Evolutionary conservation across 331 rosid species (phyloP).

Genomic region (Cydonia oblonga): DNA sequence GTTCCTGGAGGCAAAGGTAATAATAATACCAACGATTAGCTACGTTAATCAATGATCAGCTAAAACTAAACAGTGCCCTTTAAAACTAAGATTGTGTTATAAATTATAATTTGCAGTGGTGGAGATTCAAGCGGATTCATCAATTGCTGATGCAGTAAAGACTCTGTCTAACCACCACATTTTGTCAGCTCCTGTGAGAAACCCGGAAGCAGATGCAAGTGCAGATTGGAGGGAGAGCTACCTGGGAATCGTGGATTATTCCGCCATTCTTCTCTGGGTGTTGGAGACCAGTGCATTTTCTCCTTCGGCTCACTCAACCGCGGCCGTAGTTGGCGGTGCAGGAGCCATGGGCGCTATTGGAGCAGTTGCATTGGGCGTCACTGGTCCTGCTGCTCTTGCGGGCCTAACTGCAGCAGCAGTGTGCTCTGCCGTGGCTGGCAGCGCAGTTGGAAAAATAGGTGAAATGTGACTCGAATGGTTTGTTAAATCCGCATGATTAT

Average conservation of each 20-base stretch:
- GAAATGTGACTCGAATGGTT: neutral
- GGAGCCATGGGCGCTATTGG: constrained; percentile 81
- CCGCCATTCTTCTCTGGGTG: constrained; percentile 42
- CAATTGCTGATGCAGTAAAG: constrained; percentile 59
- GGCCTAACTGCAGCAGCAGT: constrained; percentile 84
- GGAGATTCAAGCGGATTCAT: constrained; percentile 62
- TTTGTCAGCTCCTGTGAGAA: constrained; percentile 70
- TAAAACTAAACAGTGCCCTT: neutral
- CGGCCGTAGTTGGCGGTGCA: constrained; percentile 59
- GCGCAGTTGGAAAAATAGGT: constrained; percentile 7
- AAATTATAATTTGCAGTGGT: constrained; percentile 33
- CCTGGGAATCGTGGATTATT: constrained; percentile 75
- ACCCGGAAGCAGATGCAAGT: constrained; percentile 31
- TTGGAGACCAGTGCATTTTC: constrained; percentile 66
- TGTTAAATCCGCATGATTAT: neutral
- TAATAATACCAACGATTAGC: neutral
- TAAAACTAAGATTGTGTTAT: neutral
- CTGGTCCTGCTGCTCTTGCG: constrained; percentile 78
- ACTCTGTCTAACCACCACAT: constrained; percentile 64
- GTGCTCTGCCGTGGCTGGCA: constrained; percentile 68
- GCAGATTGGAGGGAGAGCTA: constrained; percentile 67
- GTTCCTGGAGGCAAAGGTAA: constrained; percentile 77
- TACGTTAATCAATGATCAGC: neutral
- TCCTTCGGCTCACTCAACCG: constrained; percentile 52
- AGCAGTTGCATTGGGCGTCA: constrained; percentile 70